phyloP scores from a whole-genome alignment of 768 basidiomycete species.

The Dentipellis fragilis region DNA sequence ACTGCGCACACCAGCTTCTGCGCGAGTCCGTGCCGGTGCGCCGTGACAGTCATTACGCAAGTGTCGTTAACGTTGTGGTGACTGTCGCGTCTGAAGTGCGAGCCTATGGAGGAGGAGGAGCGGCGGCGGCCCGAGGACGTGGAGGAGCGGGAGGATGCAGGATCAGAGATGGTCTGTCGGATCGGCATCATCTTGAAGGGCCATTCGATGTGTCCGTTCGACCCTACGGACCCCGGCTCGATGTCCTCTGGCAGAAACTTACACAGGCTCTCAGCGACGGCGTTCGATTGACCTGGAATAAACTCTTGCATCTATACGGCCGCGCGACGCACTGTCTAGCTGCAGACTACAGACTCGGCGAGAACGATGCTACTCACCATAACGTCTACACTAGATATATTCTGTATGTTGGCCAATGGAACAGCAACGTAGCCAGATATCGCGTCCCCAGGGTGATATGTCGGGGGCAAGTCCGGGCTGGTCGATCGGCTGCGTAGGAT shows the following conservation, averaged over 20 bases:
- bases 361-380: slow-evolving; percentile 1
- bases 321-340: background rate
- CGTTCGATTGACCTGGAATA: background rate
- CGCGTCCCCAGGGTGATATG: slow-evolving; percentile 8
- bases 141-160: background rate
- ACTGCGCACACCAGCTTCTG: background rate
- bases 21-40: background rate
- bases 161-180: background rate
- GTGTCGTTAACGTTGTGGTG: background rate
- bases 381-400: slow-evolving; percentile 5
- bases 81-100: background rate
- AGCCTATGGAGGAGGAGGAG: background rate
- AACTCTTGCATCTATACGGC: slow-evolving; percentile 1
- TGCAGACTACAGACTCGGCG: background rate
- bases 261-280: background rate
- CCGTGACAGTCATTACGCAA: background rate
- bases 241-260: background rate
- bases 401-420: background rate
- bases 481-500: background rate
- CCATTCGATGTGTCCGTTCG: slow-evolving; percentile 1
- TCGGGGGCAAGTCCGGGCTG: background rate
- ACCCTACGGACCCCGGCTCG: background rate
- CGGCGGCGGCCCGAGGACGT: background rate
- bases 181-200: slow-evolving; percentile 3
- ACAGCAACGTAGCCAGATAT: slow-evolving; percentile 1